phyloP scores from a whole-genome alignment of 768 basidiomycete species.

The Rhizopogon vesiculosus region DNA sequence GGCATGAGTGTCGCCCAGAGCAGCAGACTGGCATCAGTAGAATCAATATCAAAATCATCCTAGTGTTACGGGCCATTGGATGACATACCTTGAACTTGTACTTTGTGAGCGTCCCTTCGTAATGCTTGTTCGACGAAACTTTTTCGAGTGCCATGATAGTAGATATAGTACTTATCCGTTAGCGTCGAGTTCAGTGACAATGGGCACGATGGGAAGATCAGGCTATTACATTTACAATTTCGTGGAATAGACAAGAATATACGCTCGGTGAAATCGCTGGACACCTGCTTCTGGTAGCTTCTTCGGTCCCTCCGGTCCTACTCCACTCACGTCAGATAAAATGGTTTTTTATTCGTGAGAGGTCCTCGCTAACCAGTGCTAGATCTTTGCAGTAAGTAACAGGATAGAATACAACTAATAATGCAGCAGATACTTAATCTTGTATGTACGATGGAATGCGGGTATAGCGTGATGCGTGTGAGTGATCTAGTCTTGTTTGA shows the following conservation, averaged over 20 bases:
- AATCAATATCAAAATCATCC: not conserved
- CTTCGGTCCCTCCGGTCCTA: not conserved
- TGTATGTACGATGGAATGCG: not conserved
- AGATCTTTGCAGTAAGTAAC: not conserved
- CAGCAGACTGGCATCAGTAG: constrained; percentile 48
- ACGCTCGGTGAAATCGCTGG: not conserved
- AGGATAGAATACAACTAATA: not conserved
- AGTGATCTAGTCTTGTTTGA: not conserved
- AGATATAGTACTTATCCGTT: constrained; percentile 13
- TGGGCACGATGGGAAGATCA: not conserved
- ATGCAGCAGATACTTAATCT: not conserved
- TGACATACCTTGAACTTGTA: constrained; percentile 74
- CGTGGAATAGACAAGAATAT: not conserved
- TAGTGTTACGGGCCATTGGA: not conserved
- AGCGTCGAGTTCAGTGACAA: constrained; percentile 3
- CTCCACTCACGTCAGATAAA: not conserved
- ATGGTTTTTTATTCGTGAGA: not conserved
- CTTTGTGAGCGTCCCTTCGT: constrained; percentile 77
- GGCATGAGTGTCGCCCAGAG: constrained; percentile 63
- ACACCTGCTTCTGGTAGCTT: not conserved
- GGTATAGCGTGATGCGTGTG: not conserved
- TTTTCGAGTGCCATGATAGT: constrained; percentile 44
- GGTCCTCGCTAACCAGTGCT: not conserved
- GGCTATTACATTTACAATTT: not conserved
- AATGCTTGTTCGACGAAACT: constrained; percentile 73